Evolutionary conservation across 2,329 filamentous ascomycete genomes (phyloP), one percentile per base, ranked within the genome.

Genomic region (Dactylellina sp.): DNA sequence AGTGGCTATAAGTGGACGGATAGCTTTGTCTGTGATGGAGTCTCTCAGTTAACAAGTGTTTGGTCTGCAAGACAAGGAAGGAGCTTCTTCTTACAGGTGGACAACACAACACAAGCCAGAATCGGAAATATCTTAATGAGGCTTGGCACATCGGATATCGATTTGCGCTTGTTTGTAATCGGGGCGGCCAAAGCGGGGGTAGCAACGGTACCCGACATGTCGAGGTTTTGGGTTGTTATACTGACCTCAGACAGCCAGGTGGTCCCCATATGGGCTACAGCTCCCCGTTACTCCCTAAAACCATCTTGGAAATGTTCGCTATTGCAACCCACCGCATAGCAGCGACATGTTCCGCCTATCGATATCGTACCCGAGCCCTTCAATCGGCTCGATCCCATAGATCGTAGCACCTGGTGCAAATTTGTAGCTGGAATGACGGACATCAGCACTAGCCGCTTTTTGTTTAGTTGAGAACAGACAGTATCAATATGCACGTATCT

Each of bases 171-270:
- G 66, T 63, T 64, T 71, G 24, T 44, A 56, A 66, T 50, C 55
- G 55, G 66, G 66, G 20, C 35, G 44, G 53, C 52, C 24, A 11
- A 71, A 59, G 44, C 66, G 57, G 39, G 2, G n/a, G 20, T 47
- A 49, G 55, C 44, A 60, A 49, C 24, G 24, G 14, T 7, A 60
- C n/a, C 56, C 57, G 65, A 55, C 32, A 24, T 32, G 39, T 24
- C 22, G 16, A 18, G 6, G n/a, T 11, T 50, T 63, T 64, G 35
- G 64, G n/a, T n/a, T n/a, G n/a, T n/a, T n/a, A n/a, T n/a, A n/a
- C n/a, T 71, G 39, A 64, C 59, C 25, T 59, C 66, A 40, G 66
- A 59, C 37, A 71, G 35, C 66, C 66, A 71, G 42, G 66, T 64
- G 35, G 66, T 59, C 39, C 66, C 66, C 37, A 71, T 59, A 37